These are phyloP conservation scores for Petunia hybrid DNA, from an alignment of 305 asterid genomes.

Conservation along the genomic window DNA sequence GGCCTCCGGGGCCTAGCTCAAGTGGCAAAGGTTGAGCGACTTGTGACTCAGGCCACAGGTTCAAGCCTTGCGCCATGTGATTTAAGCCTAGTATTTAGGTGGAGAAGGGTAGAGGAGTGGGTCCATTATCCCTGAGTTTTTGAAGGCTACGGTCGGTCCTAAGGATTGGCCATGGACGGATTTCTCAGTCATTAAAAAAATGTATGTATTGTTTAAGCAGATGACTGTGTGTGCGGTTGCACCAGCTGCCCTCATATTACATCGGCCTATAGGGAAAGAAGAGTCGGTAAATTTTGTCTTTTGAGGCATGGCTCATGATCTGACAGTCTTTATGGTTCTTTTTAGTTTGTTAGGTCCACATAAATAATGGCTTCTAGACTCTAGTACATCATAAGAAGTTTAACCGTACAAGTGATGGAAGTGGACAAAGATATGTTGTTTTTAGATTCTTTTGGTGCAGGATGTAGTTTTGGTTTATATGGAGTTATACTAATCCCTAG, in stretches of 20 bases:
- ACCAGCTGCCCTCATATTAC: background rate
- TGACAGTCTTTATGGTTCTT: background rate
- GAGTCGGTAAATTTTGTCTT: conserved; percentile 1
- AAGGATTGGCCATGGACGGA: too few species aligned
- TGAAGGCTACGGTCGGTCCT: too few species aligned
- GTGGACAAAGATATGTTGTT: background rate
- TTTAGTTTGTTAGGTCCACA: background rate
- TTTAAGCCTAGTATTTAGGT: too few species aligned
- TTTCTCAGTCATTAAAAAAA: too few species aligned
- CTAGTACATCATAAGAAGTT: conserved; percentile 1
- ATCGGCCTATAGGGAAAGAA: background rate
- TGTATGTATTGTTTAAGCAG: background rate
- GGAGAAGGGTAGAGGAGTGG: too few species aligned
- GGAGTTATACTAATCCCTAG: background rate
- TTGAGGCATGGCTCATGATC: background rate
- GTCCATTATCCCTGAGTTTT: too few species aligned
- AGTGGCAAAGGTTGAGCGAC: too few species aligned
- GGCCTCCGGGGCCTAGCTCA: too few species aligned
- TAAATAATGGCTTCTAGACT: background rate
- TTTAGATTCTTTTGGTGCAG: background rate
- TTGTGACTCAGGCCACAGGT: too few species aligned
- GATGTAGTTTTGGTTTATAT: background rate
- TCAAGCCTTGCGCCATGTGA: too few species aligned
- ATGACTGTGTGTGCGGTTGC: background rate
- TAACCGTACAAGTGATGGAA: background rate